Evolutionary conservation across 1,284 basidiomycete species (phyloP), one percentile per base, ranked within the genome.

Genomic region (Mycosarcoma mackinlayi): DNA sequence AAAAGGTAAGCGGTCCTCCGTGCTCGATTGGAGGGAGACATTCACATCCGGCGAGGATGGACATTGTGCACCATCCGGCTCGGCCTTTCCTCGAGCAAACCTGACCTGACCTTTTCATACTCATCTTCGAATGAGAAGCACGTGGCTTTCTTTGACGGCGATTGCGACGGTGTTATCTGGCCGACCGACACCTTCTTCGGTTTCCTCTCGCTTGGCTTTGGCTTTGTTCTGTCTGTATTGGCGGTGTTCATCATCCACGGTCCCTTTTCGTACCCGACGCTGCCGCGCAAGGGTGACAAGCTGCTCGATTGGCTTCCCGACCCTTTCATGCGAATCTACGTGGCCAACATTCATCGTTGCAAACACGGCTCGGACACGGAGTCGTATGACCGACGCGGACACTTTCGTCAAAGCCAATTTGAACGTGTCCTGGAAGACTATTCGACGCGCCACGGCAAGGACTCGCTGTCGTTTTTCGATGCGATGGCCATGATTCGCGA

Each of bases 101-200:
- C 21, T 45, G 34, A 51, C 23, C 5, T 10, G 24, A 13, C 37
- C 18, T 31, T 30, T 10, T 18, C 19, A 19, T 27, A 11, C 38
- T 21, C 33, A 9, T 24, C 24, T 31, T 48, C 27, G 10, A 1
- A 25, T n/a, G 4, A 16, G 33, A 49, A 71, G 38, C 86, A 87
- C 64, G 83, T 85, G 67, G 84, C 83, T n/a, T 87, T 86, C 80
- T 87, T 87, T 61, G 86, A 87, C 78, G 72, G 68, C 19, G 86
- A 76, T 41, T 74, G 67, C 27, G 87, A 87, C 72, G 87, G 86
- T n/a, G 78, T 87, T 34, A 86, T 88, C 54, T 87, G 86, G 85
- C 87, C 87, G 3, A 69, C 23, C 21, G 86, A 88, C 73, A 88
- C 87, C 75, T 86, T 87, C 85, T 86, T 67, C 83, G 85, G 83